A percentile compares a stretch with the other conserved stretches of the same genome.
phyloP scores from a whole-genome alignment of 1,284 basidiomycete species.

The Dichomitus squalens region DNA sequence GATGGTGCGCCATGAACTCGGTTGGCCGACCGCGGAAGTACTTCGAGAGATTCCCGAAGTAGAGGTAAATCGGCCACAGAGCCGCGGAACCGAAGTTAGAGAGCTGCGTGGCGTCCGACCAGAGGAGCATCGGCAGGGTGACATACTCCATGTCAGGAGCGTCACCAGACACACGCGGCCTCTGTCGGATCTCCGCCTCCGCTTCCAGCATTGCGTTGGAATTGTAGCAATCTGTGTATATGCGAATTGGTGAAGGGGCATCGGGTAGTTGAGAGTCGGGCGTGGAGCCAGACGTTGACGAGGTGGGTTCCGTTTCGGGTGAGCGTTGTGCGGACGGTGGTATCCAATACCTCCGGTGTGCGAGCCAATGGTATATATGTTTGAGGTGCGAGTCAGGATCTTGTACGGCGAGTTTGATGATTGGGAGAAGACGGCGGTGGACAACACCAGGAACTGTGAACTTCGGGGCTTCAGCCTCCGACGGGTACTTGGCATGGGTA shows the following conservation, averaged over 20 bases:
- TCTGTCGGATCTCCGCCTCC: constrained; percentile 12
- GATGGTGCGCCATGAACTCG: constrained; percentile 16
- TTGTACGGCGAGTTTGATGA: neutral
- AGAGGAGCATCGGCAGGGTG: constrained; percentile 16
- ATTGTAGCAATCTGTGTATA: constrained; percentile 25
- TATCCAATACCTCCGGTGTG: neutral
- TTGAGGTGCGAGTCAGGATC: neutral
- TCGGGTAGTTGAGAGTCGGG: too few relatives aligned
- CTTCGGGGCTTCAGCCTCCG: constrained; percentile 26
- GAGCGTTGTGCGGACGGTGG: neutral
- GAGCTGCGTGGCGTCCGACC: constrained; percentile 23
- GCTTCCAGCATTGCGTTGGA: constrained; percentile 24
- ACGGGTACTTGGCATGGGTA: constrained; percentile 10
- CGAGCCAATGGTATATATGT: neutral
- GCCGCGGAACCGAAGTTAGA: constrained; percentile 20
- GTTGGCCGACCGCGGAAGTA: constrained; percentile 23
- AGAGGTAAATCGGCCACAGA: constrained; percentile 5
- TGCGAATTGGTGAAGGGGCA: neutral
- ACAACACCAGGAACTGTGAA: constrained; percentile 25
- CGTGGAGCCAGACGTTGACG: neutral
- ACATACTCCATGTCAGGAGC: constrained; percentile 18
- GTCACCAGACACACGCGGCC: constrained; percentile 10
- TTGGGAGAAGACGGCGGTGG: neutral
- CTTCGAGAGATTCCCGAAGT: constrained; percentile 27
- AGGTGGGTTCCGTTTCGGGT: neutral